Percentiles rank a stretch among this genome's conserved stretches.
Evolutionary conservation across 2,329 filamentous ascomycete genomes (phyloP).

Genomic region (Rhinocladiella similis): DNA sequence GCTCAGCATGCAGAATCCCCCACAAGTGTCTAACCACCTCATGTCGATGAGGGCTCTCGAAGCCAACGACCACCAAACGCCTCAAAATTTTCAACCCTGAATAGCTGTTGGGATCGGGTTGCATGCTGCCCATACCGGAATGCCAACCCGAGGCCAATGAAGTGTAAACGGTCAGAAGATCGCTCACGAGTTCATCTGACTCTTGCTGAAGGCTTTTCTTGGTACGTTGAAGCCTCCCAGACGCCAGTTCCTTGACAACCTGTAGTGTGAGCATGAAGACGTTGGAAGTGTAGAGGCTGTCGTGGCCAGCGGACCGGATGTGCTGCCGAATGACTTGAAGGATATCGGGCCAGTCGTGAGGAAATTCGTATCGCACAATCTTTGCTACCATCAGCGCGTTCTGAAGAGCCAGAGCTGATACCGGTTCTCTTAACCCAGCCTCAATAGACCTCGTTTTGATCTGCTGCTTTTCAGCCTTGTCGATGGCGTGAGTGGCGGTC

Average conservation of each 20-base stretch:
- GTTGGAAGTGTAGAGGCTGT: slow-evolving; percentile 22
- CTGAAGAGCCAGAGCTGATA: slow-evolving; percentile 75
- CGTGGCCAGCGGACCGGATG: slow-evolving; percentile 28
- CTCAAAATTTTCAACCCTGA: slow-evolving; percentile 74
- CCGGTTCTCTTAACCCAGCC: slow-evolving; percentile 74
- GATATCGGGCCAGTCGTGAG: slow-evolving; percentile 68
- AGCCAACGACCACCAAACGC: slow-evolving; percentile 76
- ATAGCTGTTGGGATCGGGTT: slow-evolving; percentile 50
- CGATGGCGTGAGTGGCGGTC: slow-evolving; percentile 67
- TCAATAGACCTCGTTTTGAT: slow-evolving; percentile 76
- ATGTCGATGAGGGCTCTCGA: slow-evolving; percentile 79
- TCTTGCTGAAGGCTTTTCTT: slow-evolving; percentile 75
- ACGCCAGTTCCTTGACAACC: slow-evolving; percentile 86
- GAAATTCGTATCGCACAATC: slow-evolving; percentile 85
- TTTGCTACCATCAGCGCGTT: slow-evolving; percentile 88
- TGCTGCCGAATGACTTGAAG: slow-evolving; percentile 43
- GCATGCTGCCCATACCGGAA: slow-evolving; percentile 27
- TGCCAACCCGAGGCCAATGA: slow-evolving; percentile 63
- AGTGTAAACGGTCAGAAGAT: slow-evolving; percentile 76
- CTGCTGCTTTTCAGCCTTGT: slow-evolving; percentile 69
- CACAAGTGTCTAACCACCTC: slow-evolving; percentile 77
- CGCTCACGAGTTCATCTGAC: slow-evolving; percentile 79
- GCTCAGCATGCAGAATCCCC: slow-evolving; percentile 73
- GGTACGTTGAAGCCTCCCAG: slow-evolving; percentile 72
- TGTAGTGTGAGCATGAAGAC: slow-evolving; percentile 60